Conservation (phyloP, 225 moss, liverwort and hornwort genomes). For the Pseudoscleropodium purum region DNA sequence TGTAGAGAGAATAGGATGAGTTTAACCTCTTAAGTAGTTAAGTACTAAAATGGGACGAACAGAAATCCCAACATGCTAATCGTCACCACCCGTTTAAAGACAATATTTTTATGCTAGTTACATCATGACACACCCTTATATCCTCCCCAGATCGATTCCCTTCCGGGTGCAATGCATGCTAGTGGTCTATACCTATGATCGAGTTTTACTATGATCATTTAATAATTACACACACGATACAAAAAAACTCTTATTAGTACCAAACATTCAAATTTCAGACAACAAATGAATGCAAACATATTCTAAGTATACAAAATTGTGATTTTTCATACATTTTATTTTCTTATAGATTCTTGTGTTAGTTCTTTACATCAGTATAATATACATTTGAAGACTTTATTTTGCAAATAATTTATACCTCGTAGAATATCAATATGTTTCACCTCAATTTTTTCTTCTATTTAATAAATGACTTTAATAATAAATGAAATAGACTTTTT, state of each 20-base stretch:
- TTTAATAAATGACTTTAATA: background rate
- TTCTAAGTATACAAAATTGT: background rate
- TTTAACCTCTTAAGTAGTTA: background rate
- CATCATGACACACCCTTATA: too few species aligned
- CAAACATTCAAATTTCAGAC: background rate
- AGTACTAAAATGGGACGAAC: too few species aligned
- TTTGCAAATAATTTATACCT: background rate
- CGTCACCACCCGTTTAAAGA: too few species aligned
- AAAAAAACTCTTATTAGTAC: too few species aligned
- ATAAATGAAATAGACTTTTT: background rate
- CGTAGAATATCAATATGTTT: background rate
- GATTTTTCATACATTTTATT: background rate
- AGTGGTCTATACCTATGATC: too few species aligned
- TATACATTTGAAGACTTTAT: background rate
- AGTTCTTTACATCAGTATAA: background rate
- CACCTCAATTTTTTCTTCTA: fast-evolving
- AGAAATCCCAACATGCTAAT: too few species aligned
- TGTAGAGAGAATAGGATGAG: background rate
- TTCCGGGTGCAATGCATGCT: too few species aligned
- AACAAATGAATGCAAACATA: fast-evolving
- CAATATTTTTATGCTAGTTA: too few species aligned
- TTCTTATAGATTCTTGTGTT: background rate
- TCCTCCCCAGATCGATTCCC: too few species aligned
- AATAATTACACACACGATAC: too few species aligned
- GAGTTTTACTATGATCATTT: too few species aligned